Base-by-base conservation (phyloP, 116 monocot species). In the Posidonia oceanica region DNA sequence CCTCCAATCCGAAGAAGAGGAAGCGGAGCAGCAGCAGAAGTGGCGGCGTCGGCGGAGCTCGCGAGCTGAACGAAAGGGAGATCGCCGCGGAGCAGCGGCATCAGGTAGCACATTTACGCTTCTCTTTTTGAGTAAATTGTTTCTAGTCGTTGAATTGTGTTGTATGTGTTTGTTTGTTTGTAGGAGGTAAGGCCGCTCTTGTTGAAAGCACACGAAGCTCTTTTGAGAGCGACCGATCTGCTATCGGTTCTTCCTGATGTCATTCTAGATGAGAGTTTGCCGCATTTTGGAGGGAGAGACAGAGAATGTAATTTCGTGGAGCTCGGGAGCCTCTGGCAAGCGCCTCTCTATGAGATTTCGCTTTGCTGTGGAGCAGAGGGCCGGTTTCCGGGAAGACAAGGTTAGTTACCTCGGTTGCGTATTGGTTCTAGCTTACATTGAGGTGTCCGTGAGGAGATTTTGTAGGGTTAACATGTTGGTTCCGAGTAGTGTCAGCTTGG, bases 181-280 rank as follows among this genome's bases (percentile, higher is more conserved):
- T 54, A 94, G 97, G 82, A 86, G 72, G 77, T 71, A 39, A 82
- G 89, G 80, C 79, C 83, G 18, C 78, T 90, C 48, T 83, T 97
- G 81, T 29, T 90, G 66, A 81, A 68, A 41, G 92, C 97, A 21
- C 82, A 90, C 58, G 72, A 75, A 64, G 71, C 80, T 69, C 75
- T 92, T 42, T 77, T 85, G 52, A 52, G 65, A 48, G 78, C 82
- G 16, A 17, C 36, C 5, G 75, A 79, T 15, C 73, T 97, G 6
- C 59, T 87, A 20, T 52, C 53, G n/a, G 22, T 78, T 64, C 76
- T 97, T 72, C 83, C 87, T 16, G 36, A 73, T 23, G 18, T 87
- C 36, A 60, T 84, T 36, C 73, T 72, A 52, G 74, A 66, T 16
- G 77, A 71, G 15, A 75, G 61, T 14, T 37, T 39, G 40, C 39